Evolutionary conservation across 2,329 filamentous ascomycete genomes (phyloP).

Genomic region (Penicillium sp.): DNA sequence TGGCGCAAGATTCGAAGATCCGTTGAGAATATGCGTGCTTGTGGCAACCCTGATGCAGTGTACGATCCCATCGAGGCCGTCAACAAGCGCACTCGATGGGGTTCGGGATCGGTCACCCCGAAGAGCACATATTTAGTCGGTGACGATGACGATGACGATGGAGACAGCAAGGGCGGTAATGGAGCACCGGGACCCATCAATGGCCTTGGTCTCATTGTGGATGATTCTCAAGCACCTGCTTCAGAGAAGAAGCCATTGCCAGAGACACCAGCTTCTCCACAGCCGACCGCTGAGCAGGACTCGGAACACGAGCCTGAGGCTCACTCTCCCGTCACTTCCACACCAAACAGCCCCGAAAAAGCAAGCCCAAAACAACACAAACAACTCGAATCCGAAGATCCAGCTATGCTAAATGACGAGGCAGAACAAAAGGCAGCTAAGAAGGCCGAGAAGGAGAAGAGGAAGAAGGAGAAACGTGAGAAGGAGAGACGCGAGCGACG

Average conservation of each 20-base stretch:
- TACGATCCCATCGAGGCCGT: conserved; percentile 19
- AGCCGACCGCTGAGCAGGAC: background rate
- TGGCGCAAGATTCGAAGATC: conserved; percentile 36
- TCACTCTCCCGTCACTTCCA: background rate
- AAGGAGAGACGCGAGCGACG: conserved; percentile 6
- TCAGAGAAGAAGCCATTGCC: background rate
- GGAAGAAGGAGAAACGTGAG: background rate
- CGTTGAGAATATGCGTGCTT: conserved; percentile 21
- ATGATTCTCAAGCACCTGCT: background rate
- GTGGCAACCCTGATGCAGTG: conserved; percentile 25
- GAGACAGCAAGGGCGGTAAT: background rate
- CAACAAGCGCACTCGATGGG: conserved; percentile 6
- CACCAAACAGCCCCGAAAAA: background rate
- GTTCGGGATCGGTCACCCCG: conserved; percentile 7
- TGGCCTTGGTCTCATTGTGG: background rate
- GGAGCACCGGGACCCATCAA: background rate
- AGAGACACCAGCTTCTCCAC: background rate
- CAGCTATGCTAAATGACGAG: background rate
- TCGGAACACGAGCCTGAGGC: background rate
- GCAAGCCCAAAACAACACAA: background rate
- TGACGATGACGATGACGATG: conserved; percentile 19
- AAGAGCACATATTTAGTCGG: conserved; percentile 18
- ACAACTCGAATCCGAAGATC: background rate
- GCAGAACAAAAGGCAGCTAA: background rate
- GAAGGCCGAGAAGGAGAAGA: background rate